Percentiles rank a stretch among this genome's conserved stretches.
These are phyloP conservation scores for Skeletonema potamos DNA, from an alignment of 108 stramenopile species.

Conservation along the genomic window DNA sequence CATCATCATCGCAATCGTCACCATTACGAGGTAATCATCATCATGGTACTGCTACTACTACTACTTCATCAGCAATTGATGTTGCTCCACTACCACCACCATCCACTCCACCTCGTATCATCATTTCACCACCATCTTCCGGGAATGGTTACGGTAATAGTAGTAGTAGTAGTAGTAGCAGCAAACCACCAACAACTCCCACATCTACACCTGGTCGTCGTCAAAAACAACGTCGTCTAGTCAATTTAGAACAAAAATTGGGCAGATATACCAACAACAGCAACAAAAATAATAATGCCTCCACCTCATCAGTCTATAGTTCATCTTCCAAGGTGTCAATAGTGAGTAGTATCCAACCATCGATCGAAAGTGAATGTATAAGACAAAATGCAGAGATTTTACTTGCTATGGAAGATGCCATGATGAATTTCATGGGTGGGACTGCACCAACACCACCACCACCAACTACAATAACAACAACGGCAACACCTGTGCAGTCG, in stretches of 20 bases:
- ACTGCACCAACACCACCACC: background rate
- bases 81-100: background rate
- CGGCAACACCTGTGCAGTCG: background rate
- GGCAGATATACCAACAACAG: background rate
- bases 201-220: background rate
- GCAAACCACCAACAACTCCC: background rate
- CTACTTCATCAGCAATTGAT: too few species aligned
- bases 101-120: background rate
- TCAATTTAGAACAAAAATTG: background rate
- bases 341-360: slow-evolving; percentile 18
- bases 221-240: background rate
- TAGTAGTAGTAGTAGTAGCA: too few species aligned
- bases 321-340: background rate
- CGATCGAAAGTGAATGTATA: slow-evolving; percentile 32
- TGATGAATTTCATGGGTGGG: slow-evolving; percentile 24
- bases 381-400: slow-evolving; percentile 32
- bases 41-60: too few species aligned
- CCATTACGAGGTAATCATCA: too few species aligned
- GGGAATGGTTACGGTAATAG: background rate
- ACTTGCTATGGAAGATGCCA: slow-evolving; percentile 28
- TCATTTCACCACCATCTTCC: background rate
- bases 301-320: background rate
- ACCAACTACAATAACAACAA: background rate
- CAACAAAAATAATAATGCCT: background rate
- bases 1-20: too few species aligned